Conservation (phyloP, 345 rosid genomes). For the Bruguiera gymnorhiza region DNA sequence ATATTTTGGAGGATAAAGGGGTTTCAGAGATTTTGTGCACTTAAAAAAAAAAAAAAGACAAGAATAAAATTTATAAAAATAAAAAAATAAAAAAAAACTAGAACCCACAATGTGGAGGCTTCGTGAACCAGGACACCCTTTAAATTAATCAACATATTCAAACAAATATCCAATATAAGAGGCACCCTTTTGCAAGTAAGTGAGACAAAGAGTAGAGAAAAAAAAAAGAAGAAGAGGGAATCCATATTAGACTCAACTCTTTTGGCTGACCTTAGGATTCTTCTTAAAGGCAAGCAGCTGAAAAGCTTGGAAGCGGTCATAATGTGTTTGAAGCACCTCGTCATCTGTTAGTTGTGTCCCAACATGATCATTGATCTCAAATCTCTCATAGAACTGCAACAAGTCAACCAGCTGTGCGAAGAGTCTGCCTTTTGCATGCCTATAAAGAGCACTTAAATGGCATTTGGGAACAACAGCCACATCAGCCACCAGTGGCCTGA, state of each 20-base stretch:
- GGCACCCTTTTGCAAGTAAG: constrained; percentile 3
- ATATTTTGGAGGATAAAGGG: not conserved
- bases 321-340: constrained; percentile 87
- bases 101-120: no score
- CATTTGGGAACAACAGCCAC: constrained; percentile 93
- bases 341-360: constrained; percentile 95
- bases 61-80: constrained; percentile 3
- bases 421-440: constrained; percentile 83
- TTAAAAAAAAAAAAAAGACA: constrained; percentile 7
- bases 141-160: no score
- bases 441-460: constrained; percentile 81
- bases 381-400: constrained; percentile 91
- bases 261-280: constrained; percentile 72
- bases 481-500: constrained; percentile 97
- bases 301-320: constrained; percentile 78
- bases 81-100: not conserved
- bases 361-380: constrained; percentile 95
- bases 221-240: not conserved
- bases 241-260: not conserved
- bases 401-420: constrained; percentile 94
- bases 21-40: not conserved
- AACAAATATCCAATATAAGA: not conserved
- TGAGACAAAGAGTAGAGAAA: not conserved
- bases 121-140: no score
- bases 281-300: constrained; percentile 88